Evolutionary conservation across 768 basidiomycete species (phyloP).

Genomic region (Suillus clintonianus): DNA sequence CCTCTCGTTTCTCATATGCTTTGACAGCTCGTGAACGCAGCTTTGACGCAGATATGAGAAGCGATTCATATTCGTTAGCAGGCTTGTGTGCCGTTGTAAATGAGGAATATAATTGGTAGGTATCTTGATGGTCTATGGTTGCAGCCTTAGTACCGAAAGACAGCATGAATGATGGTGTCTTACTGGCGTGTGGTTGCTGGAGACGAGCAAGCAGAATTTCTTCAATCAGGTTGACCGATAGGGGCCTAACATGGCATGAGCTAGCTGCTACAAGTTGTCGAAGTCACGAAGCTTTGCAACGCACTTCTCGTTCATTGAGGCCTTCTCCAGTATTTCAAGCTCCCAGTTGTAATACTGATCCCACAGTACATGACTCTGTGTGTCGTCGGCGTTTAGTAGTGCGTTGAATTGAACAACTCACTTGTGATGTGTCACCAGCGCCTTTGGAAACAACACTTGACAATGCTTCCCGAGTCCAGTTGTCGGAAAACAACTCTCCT

Average conservation of each 20-base stretch:
- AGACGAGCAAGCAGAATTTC: constrained; percentile 65
- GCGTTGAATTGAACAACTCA: constrained; percentile 35
- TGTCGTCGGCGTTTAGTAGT: constrained; percentile 9
- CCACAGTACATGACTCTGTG: constrained; percentile 74
- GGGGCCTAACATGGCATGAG: constrained; percentile 33
- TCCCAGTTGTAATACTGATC: constrained; percentile 76
- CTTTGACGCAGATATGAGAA: constrained; percentile 79
- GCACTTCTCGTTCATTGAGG: constrained; percentile 49
- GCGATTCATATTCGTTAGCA: constrained; percentile 71
- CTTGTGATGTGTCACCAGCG: constrained; percentile 55
- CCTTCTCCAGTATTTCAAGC: constrained; percentile 56
- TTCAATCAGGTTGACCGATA: constrained; percentile 54
- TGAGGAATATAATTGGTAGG: constrained; percentile 82
- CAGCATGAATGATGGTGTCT: constrained; percentile 12
- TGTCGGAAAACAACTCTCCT: constrained; percentile 58
- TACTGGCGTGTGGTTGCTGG: constrained; percentile 76
- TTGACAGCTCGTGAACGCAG: constrained; percentile 60
- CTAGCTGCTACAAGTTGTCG: neutral
- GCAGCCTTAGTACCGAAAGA: neutral
- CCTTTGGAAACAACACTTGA: constrained; percentile 57
- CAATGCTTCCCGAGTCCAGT: constrained; percentile 63
- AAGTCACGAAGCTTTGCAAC: constrained; percentile 1
- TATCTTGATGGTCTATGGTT: constrained; percentile 72
- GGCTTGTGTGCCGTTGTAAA: constrained; percentile 84
- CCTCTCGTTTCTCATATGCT: constrained; percentile 64